A percentile compares a stretch with the other conserved stretches of the same genome.
Conservation (phyloP, 495 filamentous ascomycete genomes). For the Zalerion maritima region DNA sequence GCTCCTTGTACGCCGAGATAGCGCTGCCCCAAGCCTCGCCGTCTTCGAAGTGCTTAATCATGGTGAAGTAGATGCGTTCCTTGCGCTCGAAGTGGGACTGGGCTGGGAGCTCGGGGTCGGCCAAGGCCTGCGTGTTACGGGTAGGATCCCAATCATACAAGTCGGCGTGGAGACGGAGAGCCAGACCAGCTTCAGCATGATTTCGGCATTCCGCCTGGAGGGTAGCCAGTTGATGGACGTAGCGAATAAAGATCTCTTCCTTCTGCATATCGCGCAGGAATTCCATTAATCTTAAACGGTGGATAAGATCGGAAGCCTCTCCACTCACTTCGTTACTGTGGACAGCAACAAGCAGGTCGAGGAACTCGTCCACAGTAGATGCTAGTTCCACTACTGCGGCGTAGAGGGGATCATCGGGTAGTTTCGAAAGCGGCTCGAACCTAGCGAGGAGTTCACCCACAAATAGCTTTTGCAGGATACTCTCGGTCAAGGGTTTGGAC, state of each 20-base stretch:
- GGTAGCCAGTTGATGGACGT: constrained; percentile 83
- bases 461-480: constrained; percentile 82
- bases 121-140: constrained; percentile 48
- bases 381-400: constrained; percentile 64
- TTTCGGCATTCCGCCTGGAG: constrained; percentile 64
- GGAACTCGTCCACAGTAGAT: constrained; percentile 70
- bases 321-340: constrained; percentile 62
- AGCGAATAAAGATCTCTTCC: constrained; percentile 91
- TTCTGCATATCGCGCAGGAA: constrained; percentile 95
- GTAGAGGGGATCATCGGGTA: constrained; percentile 59
- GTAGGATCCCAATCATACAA: constrained; percentile 82
- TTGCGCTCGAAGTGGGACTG: constrained; percentile 89
- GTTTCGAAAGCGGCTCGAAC: constrained; percentile 55
- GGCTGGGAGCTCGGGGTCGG: constrained; percentile 61
- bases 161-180: constrained; percentile 80
- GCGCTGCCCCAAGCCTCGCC: constrained; percentile 86
- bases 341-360: constrained; percentile 87
- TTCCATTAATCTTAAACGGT: constrained; percentile 86
- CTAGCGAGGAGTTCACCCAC: constrained; percentile 68
- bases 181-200: constrained; percentile 80
- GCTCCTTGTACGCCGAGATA: constrained; percentile 79
- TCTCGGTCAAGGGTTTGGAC: constrained; percentile 71
- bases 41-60: constrained; percentile 90
- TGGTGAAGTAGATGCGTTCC: constrained; percentile 80
- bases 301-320: constrained; percentile 66